Evolutionary conservation across 2,329 filamentous ascomycete genomes (phyloP).

Genomic region (Venturia oleaginea): DNA sequence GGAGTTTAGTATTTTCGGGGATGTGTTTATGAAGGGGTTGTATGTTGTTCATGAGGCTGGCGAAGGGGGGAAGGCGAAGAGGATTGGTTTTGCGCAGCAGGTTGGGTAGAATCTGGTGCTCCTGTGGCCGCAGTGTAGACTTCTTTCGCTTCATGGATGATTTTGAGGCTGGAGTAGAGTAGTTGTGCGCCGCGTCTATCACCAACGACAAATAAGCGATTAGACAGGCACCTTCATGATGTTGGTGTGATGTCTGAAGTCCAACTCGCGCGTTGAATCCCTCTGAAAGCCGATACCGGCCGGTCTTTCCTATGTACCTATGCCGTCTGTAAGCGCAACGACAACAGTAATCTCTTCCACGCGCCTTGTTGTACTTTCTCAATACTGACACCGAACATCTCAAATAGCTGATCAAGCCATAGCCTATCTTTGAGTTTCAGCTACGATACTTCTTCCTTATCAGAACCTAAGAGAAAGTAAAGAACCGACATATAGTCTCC

Average conservation of each 20-base stretch:
- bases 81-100: slow-evolving; percentile 38
- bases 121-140: too few species aligned
- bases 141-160: too few species aligned
- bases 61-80: slow-evolving; percentile 23
- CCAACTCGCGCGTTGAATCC: too few species aligned
- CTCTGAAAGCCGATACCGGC: neutral
- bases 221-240: too few species aligned
- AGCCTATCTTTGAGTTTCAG: neutral
- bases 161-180: too few species aligned
- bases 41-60: slow-evolving; percentile 61
- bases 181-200: too few species aligned
- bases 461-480: neutral
- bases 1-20: slow-evolving; percentile 61
- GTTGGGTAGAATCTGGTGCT: neutral
- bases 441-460: neutral
- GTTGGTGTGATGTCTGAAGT: too few species aligned
- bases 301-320: too few species aligned
- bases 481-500: neutral
- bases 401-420: neutral
- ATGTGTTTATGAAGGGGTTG: slow-evolving; percentile 69
- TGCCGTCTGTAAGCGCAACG: neutral
- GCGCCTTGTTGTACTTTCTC: neutral
- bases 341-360: neutral
- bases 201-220: too few species aligned
- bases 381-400: neutral